Base-by-base conservation (phyloP, 768 basidiomycete species). In the Trametes elegans region DNA sequence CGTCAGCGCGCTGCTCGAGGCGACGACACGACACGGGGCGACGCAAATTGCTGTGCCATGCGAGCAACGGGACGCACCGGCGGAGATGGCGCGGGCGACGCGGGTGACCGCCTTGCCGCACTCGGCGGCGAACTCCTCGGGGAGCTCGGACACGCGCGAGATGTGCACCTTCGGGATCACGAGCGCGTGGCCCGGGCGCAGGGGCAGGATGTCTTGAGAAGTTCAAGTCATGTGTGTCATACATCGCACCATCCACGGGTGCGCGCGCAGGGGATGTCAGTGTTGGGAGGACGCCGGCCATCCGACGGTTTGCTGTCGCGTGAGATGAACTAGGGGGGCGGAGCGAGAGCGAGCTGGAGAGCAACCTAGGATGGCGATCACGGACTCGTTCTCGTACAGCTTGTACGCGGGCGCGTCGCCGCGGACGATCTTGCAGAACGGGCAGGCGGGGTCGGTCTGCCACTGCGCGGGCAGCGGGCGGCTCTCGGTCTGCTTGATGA, bases 101-200 rank as follows among this genome's bases (percentile, higher is more conserved):
- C 73, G 82, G 5, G 83, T 78, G 16, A 90, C 76, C 2, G 79
- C 79, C 61, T 72, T 69, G 11, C 88, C 88, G 8, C 78, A 65
- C 11, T 83, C 80, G 7, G 77, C 79, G 2, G 86, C 84, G 63
- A 77, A 73, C 28, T 83, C 81, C 11, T 76, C 64, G 5, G 85
- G 82, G 9, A 89, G 74, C 35, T 88, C 87, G 2, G 87, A 87
- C 14, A 90, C 68, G 28, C 82, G 74, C 21, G 82, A 70, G 53
- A 75, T 76, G 64, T 89, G 87, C 11, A 67, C 64, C 62, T 88
- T 89, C 13, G 87, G 87, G 63, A 90, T 79, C 16, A 89, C 80
- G 7, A 90, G 78, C 13, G 81, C 80, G 67, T 89, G 87, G 2
- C 88, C 87, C 26, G 68, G 73, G 40, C 88, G 71, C 32, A 90